Percentiles rank a stretch among this genome's conserved stretches.
Conservation (phyloP, 202 grass and related monocot genomes). For the Hordeum pubiflorum region DNA sequence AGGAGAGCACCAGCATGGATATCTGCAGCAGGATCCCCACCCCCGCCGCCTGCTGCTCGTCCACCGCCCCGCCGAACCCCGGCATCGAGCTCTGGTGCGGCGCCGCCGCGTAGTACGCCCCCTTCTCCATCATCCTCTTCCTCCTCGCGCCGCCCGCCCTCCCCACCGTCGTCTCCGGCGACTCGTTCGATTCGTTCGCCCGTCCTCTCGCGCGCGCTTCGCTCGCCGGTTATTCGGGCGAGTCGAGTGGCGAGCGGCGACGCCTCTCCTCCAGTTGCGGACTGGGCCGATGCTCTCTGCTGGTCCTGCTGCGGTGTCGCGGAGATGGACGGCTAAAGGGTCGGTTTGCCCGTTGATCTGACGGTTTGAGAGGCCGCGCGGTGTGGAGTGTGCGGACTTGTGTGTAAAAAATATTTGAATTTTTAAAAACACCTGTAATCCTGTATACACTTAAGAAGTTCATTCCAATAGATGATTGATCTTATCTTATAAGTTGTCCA, state of each 20-base stretch:
- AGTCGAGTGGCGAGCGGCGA: neutral
- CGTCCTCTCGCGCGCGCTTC: neutral
- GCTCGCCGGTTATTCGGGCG: neutral
- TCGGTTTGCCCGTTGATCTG: neutral
- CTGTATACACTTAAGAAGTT: too few relatives aligned
- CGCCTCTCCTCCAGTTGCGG: constrained; percentile 28
- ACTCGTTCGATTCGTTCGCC: neutral
- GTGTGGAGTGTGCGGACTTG: neutral
- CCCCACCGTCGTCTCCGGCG: neutral
- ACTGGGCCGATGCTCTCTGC: neutral
- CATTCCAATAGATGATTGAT: too few relatives aligned
- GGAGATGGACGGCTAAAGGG: neutral
- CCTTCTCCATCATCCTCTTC: neutral
- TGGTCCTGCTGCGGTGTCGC: neutral
- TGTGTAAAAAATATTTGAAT: too few relatives aligned
- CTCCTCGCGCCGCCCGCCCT: neutral
- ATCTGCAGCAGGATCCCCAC: constrained; percentile 73
- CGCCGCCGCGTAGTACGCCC: neutral
- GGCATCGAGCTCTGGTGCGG: neutral
- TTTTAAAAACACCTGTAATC: too few relatives aligned
- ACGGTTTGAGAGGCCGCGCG: neutral
- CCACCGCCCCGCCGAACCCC: constrained; percentile 20
- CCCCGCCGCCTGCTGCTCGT: constrained; percentile 65
- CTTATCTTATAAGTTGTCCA: too few relatives aligned
- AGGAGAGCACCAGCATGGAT: constrained; percentile 73